Conservation (phyloP, 306 rosid genomes). For the Fragaria nilgerrensis region DNA sequence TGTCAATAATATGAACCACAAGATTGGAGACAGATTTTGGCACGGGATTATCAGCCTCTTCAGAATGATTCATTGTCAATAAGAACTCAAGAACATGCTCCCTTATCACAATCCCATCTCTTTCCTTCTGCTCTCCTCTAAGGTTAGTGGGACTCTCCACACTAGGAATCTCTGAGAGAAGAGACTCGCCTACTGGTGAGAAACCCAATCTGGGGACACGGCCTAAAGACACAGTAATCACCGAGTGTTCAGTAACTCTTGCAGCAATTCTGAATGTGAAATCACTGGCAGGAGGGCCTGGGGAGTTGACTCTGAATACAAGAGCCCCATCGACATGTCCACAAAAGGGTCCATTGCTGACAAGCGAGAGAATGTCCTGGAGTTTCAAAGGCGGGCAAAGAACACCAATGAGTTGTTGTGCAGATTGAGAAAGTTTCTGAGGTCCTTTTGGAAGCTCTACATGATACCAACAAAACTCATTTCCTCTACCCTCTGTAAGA, state of each 20-base stretch:
- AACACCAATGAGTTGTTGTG: constrained; percentile 73
- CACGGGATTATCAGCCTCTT: constrained; percentile 94
- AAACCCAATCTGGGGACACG: constrained; percentile 94
- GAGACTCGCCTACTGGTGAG: constrained; percentile 70
- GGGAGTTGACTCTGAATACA: constrained; percentile 91
- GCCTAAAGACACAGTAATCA: constrained; percentile 83
- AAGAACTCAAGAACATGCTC: constrained; percentile 97
- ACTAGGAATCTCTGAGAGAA: constrained; percentile 87
- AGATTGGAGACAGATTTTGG: constrained; percentile 83
- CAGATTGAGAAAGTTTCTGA: constrained; percentile 74
- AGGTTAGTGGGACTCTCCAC: constrained; percentile 54
- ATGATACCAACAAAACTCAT: constrained; percentile 96
- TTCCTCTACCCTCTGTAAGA: constrained; percentile 52
- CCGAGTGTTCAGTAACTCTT: constrained; percentile 73
- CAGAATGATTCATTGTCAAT: constrained; percentile 94
- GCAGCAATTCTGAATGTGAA: constrained; percentile 92
- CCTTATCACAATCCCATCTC: constrained; percentile 62
- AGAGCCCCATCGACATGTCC: constrained; percentile 92
- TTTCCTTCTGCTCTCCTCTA: constrained; percentile 55
- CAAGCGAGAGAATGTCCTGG: constrained; percentile 94
- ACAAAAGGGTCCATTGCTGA: constrained; percentile 98
- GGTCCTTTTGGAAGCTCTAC: constrained; percentile 90
- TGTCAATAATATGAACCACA: constrained; percentile 83
- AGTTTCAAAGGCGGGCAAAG: constrained; percentile 95
- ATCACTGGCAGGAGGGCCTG: constrained; percentile 82